A percentile compares a stretch with the other conserved stretches of the same genome.
phyloP scores from a whole-genome alignment of 192 early-diverging fungal genomes.

The Dissophora ornata region DNA sequence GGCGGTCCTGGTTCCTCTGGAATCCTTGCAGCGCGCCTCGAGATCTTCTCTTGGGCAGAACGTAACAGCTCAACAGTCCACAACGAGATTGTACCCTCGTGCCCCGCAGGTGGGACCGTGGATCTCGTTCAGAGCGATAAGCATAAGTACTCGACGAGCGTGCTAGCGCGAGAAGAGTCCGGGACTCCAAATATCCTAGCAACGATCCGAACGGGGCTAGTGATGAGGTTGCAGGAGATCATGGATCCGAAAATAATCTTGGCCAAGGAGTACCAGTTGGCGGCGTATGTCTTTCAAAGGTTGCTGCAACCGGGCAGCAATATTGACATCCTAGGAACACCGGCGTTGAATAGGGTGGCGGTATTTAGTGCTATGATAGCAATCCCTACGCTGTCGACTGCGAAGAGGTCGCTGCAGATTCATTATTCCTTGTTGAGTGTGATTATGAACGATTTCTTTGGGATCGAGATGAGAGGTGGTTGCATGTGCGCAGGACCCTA shows the following conservation, averaged over 20 bases:
- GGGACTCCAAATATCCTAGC: conserved; percentile 59
- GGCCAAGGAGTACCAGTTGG: conserved; percentile 25
- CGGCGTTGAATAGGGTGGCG: conserved; percentile 27
- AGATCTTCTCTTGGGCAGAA: conserved; percentile 25
- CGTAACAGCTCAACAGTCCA: background rate
- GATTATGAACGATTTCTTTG: conserved; percentile 61
- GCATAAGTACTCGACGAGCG: conserved; percentile 36
- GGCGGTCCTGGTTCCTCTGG: conserved; percentile 59
- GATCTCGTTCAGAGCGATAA: conserved; percentile 43
- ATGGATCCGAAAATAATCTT: conserved; percentile 18
- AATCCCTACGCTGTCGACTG: background rate
- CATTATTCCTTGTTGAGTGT: conserved; percentile 53
- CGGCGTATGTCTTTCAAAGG: conserved; percentile 14
- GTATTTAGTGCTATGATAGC: conserved; percentile 41
- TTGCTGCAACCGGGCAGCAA: background rate
- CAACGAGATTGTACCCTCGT: conserved; percentile 29
- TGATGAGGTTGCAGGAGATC: conserved; percentile 54
- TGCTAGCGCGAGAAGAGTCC: conserved; percentile 53
- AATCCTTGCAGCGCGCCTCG: conserved; percentile 43
- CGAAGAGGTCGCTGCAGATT: conserved; percentile 22
- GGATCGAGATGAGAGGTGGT: conserved; percentile 58
- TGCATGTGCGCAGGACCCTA: conserved; percentile 58
- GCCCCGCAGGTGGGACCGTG: conserved; percentile 57
- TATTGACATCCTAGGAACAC: conserved; percentile 21
- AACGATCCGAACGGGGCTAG: conserved; percentile 55